Evolutionary conservation across 169 alveolate genomes (phyloP).

Genomic region (Amoebophrya sp.): DNA sequence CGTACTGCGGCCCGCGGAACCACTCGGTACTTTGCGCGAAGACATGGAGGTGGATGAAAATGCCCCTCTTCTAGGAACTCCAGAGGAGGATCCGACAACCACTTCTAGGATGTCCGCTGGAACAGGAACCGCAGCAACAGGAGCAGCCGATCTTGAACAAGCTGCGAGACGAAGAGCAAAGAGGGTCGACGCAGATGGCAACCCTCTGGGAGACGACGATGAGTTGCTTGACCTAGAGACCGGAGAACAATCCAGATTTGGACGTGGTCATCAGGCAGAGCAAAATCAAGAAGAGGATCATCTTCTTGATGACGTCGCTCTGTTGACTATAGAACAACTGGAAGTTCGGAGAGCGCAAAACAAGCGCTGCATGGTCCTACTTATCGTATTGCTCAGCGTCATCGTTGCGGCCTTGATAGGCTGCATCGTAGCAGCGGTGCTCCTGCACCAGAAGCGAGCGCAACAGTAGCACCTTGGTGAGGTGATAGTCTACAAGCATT

Average conservation of each 20-base stretch:
- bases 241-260: background rate
- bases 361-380: background rate
- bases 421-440: background rate
- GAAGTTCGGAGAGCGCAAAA: background rate
- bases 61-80: background rate
- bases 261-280: background rate
- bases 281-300: too few relatives aligned
- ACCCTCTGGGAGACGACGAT: background rate
- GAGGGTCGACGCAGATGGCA: background rate
- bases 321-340: background rate
- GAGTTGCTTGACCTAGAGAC: background rate
- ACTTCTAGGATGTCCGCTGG: too few relatives aligned
- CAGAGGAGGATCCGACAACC: too few relatives aligned
- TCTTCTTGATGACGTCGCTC: too few relatives aligned
- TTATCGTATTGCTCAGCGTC: background rate
- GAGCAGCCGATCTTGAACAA: too few relatives aligned
- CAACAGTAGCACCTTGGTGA: too few relatives aligned
- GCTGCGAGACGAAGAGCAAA: too few relatives aligned
- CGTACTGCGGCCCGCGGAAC: background rate
- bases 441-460: constrained; percentile 14
- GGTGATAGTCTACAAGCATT: too few relatives aligned
- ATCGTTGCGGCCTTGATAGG: background rate
- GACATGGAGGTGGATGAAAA: too few relatives aligned
- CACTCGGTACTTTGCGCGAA: background rate
- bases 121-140: too few relatives aligned